phyloP scores from a whole-genome alignment of 2,329 filamentous ascomycete genomes.

The Aspergillus niger region DNA sequence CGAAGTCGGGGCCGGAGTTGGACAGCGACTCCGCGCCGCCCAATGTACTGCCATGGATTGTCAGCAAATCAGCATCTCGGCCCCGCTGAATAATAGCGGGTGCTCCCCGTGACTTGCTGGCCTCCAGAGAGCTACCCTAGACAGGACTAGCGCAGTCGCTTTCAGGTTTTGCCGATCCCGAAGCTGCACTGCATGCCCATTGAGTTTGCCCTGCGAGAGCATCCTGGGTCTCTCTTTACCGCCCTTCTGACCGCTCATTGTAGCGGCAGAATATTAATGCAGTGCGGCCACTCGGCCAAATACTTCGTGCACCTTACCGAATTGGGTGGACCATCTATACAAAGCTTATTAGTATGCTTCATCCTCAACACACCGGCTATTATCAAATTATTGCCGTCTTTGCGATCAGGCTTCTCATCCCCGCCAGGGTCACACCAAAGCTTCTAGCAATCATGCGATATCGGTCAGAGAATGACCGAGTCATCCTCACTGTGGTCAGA shows the following conservation, averaged over 20 bases:
- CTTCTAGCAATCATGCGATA: neutral
- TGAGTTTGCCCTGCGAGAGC: too few relatives aligned
- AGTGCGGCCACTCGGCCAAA: too few relatives aligned
- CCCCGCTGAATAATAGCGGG: neutral
- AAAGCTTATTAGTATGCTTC: neutral
- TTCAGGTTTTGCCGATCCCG: neutral
- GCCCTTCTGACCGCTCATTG: too few relatives aligned
- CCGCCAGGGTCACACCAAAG: neutral
- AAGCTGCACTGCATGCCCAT: neutral
- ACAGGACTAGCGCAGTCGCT: neutral
- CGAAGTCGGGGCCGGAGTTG: slow-evolving; percentile 12
- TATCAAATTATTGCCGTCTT: too few relatives aligned
- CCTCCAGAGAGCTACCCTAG: neutral
- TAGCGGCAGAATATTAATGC: too few relatives aligned
- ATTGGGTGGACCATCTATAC: neutral
- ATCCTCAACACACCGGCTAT: neutral
- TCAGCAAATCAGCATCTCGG: slow-evolving; percentile 4
- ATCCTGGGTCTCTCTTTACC: too few relatives aligned
- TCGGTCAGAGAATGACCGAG: neutral
- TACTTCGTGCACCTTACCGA: neutral
- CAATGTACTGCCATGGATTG: slow-evolving; percentile 7
- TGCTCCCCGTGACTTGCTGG: neutral
- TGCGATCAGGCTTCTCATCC: neutral
- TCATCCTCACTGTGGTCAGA: neutral
- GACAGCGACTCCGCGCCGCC: slow-evolving; percentile 4